Evolutionary conservation across 331 rosid genomes (phyloP).

Genomic region (Stylosanthes scabra): DNA sequence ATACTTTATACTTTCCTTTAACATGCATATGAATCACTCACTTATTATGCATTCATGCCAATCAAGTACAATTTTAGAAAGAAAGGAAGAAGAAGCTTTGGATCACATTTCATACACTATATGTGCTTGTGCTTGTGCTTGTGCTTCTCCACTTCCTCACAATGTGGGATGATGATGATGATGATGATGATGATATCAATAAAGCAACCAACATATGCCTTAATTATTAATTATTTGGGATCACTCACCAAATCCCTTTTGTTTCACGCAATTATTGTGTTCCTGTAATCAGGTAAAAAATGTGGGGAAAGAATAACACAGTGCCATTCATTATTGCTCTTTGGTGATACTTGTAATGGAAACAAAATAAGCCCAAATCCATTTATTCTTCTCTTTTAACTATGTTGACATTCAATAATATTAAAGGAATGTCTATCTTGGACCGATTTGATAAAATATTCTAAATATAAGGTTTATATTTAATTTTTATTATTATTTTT

Average conservation of each 20-base stretch:
- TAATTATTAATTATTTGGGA: not conserved
- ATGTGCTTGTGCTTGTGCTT: not conserved
- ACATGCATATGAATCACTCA: not conserved
- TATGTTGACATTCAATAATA: not conserved
- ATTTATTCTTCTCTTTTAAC: not conserved
- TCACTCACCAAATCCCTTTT: not conserved
- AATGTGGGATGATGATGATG: conserved; percentile 28
- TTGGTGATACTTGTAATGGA: no score
- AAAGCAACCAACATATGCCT: not conserved
- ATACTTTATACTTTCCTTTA: not conserved
- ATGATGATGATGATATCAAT: conserved; percentile 4
- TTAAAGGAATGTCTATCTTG: no score
- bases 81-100: not conserved
- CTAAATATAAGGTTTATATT: no score
- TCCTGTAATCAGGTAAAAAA: not conserved
- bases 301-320: not conserved
- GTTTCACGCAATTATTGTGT: conserved; percentile 29
- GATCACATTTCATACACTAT: not conserved
- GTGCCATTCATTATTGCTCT: not conserved
- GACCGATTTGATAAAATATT: no score
- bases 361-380: not conserved
- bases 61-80: not conserved
- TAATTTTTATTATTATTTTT: no score
- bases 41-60: no score
- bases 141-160: conserved; percentile 20